Conservation (phyloP, 805 yeast species). For the Metschnikowia hibisci region DNA sequence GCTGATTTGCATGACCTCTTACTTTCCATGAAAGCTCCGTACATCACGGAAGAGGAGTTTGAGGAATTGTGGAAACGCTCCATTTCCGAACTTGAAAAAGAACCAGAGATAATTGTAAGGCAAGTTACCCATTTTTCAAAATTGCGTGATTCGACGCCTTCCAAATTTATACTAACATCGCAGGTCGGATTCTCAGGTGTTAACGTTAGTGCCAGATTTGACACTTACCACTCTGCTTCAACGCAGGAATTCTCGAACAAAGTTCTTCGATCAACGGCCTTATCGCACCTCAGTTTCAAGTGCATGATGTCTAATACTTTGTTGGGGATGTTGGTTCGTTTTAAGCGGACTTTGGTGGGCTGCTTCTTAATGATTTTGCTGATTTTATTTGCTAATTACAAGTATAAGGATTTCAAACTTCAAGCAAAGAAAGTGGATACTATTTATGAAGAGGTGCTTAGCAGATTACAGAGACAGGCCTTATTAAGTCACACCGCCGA, state of each 20-base stretch:
- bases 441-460: conserved; percentile 45
- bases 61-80: conserved; percentile 71
- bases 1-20: conserved; percentile 52
- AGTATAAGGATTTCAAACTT: conserved; percentile 32
- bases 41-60: conserved; percentile 58
- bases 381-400: conserved; percentile 22
- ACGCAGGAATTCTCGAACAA: conserved; percentile 41
- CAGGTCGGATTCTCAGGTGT: conserved; percentile 21
- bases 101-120: conserved; percentile 75
- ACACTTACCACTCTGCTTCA: conserved; percentile 37
- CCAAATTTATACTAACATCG: conserved; percentile 24
- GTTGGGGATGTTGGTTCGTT: conserved; percentile 31
- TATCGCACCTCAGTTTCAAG: conserved; percentile 53
- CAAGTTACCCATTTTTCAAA: conserved; percentile 43
- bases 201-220: conserved; percentile 22
- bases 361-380: conserved; percentile 16
- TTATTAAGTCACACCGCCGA: conserved; percentile 24
- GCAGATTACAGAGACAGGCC: conserved; percentile 48
- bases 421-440: conserved; percentile 42
- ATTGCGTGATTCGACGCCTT: not conserved
- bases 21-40: conserved; percentile 42
- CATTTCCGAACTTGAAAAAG: conserved; percentile 54
- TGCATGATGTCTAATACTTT: conserved; percentile 56
- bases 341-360: conserved; percentile 19
- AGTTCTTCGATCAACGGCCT: conserved; percentile 72